Percentiles rank a stretch among this genome's conserved stretches.
phyloP scores from a whole-genome alignment of 345 rosid genomes.

The Salix arbutifolia region DNA sequence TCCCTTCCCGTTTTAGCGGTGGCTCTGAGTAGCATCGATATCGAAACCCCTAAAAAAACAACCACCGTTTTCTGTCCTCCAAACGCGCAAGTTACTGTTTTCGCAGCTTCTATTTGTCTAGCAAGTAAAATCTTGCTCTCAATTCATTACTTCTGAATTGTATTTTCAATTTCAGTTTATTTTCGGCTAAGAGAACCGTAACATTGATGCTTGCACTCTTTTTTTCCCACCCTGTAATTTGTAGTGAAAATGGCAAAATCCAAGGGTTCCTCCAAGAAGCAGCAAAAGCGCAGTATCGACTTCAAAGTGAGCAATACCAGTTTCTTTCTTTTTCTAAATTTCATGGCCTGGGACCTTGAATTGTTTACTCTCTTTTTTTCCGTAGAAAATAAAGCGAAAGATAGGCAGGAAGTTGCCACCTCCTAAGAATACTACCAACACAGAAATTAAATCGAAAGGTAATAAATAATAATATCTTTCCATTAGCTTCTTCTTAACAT shows the following conservation, averaged over 20 bases:
- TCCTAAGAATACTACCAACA: slow-evolving; percentile 77
- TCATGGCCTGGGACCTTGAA: background rate
- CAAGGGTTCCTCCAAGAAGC: slow-evolving; percentile 71
- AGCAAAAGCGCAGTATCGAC: slow-evolving; percentile 73
- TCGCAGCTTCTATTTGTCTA: background rate
- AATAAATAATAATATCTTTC: background rate
- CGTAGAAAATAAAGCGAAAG: slow-evolving; percentile 88
- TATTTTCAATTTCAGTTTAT: too few species aligned
- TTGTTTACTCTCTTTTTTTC: background rate
- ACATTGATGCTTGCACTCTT: background rate
- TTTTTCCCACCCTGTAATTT: background rate
- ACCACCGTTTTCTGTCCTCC: too few species aligned
- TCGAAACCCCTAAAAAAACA: too few species aligned
- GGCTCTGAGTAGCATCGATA: too few species aligned
- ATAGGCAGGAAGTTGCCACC: slow-evolving; percentile 86
- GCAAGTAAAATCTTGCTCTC: background rate
- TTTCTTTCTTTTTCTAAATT: background rate
- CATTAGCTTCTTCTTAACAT: background rate
- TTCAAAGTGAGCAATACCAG: slow-evolving; percentile 49
- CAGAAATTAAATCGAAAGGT: slow-evolving; percentile 89
- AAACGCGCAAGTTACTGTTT: background rate
- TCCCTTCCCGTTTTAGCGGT: too few species aligned
- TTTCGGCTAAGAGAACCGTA: too few species aligned
- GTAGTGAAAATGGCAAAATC: slow-evolving; percentile 46
- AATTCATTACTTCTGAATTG: too few species aligned